Evolutionary conservation across 2,329 filamentous ascomycete species (phyloP), one percentile per base, ranked within the genome.

Genomic region (Ilyonectria destructans): DNA sequence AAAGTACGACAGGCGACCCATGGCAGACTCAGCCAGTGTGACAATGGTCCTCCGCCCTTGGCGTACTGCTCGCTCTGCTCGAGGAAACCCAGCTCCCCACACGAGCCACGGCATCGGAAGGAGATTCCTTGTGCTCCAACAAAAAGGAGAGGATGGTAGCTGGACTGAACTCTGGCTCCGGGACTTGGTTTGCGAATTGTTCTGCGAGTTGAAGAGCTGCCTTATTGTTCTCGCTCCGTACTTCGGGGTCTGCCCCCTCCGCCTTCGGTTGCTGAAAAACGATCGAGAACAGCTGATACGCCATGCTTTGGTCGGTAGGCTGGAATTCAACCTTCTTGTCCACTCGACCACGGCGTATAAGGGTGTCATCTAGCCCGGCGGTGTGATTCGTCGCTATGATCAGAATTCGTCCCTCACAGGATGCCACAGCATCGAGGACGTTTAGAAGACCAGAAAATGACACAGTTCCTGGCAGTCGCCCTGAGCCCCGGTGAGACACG

Each of bases 61-160:
- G 21, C 2, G 21, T 23, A 23, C 4, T 23, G 21, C 21, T 23
- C 21, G 21, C 21, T 23, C 21, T 23, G 21, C 21, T 23, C 21
- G 21, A 23, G 21, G 21, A 23, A 23, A 23, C 21, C 21, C 21
- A 23, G 21, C 21, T 23, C 21, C 21, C 21, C 21, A 23, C 21
- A 23, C 21, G 21, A 4, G 21, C 21, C 21, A 23, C 21, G 21
- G 21, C 21, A 23, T 23, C 21, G 21, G 21, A 23, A 23, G 21
- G 21, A 2, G 21, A 23, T 23, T 23, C 21, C 37, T 17, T 63
- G n/a, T 56, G 35, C 3, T 35, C 37, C 31, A 62, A 26, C 6
- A 62, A 29, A n/a, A 55, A 56, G 2, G 59, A 62, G 7, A 62
- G 15, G 29, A 62, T 46, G 26, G 56, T 49, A 12, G 59, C 59